Base-by-base conservation (phyloP, 441 rosid genomes). In the Aleurites moluccanus region DNA sequence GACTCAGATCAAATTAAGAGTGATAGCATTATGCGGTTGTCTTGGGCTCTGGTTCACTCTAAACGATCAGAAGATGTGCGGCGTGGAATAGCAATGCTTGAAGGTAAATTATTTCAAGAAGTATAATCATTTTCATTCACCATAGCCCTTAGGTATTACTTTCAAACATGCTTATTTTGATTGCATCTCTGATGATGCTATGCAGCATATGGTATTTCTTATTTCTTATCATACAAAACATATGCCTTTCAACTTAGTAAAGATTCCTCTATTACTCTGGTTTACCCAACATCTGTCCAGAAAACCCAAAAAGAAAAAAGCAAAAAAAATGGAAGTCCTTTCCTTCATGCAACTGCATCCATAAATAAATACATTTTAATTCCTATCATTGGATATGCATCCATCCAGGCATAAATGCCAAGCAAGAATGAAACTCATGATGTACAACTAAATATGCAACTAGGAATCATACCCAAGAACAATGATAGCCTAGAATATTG, bases 11-110 rank as follows among this genome's bases (percentile, higher is more conserved):
- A 86, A 27, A 70, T 71, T 59, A 89, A 86, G 85, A 89, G 72
- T 28, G 94, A 92, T 18, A 82, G 89, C 78, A 70, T 95, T 13
- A 95, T 92, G 96, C 78, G 98, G 21, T 86, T 95, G 73, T 95
- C 99, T 0, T 95, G 99, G 99, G 94, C 97, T 35, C 96, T 95
- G 21, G 97, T 90, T 78, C 99, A 95, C 82, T 95, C 99, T 14
- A 86, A 79, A 73, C 90, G 85, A 67, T 52, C 80, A 4, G 97
- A 91, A 79, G 95, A 95, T 77, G 92, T 90, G 69, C 97, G 91
- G 76, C 97, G 98, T 3, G 99, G 98, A 61, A 90, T 88, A 35
- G 98, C 92, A 55, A 91, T 95, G 98, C 93, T 94, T 80, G 94
- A 92, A 86, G 90, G 99, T 91, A 79, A 52, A n/a, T n/a, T n/a